A percentile compares a stretch with the other conserved stretches of the same genome.
Evolutionary conservation across 208 protist species (phyloP).

Genomic region (Wallacemonas collosoma): DNA sequence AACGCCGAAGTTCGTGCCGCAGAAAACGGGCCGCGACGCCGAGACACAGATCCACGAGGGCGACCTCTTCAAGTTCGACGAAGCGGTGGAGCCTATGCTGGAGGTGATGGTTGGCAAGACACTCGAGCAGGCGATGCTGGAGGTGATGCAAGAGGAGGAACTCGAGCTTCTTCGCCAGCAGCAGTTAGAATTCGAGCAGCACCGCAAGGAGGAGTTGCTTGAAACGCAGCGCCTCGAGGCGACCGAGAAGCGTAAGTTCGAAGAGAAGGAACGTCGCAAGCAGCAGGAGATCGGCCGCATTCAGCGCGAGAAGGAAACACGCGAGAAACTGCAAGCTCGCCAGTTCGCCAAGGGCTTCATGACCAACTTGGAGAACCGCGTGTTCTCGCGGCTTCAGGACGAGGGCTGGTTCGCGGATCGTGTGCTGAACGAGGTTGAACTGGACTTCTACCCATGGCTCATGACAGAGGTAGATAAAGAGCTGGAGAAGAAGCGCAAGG

Average conservation of each 20-base stretch:
- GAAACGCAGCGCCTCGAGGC: conserved; percentile 95
- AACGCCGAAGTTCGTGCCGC: conserved; percentile 94
- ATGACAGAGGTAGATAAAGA: conserved; percentile 80
- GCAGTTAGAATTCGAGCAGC: conserved; percentile 95
- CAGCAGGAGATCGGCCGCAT: conserved; percentile 93
- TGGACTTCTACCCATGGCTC: conserved; percentile 95
- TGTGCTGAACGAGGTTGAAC: conserved; percentile 93
- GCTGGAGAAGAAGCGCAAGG: conserved; percentile 84
- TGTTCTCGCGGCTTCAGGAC: conserved; percentile 92
- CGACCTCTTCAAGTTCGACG: conserved; percentile 98
- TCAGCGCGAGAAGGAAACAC: conserved; percentile 85
- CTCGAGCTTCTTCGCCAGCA: conserved; percentile 92
- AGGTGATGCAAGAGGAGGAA: conserved; percentile 98
- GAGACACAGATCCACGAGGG: conserved; percentile 96
- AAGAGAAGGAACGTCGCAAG: conserved; percentile 96
- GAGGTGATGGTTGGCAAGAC: conserved; percentile 98
- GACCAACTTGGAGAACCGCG: conserved; percentile 88
- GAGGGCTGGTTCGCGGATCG: conserved; percentile 96
- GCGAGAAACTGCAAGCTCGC: conserved; percentile 93
- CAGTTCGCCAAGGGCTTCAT: conserved; percentile 95
- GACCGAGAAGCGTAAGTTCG: conserved; percentile 93
- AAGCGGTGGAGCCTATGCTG: conserved; percentile 96
- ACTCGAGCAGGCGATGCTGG: conserved; percentile 97
- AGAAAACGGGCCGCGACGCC: conserved; percentile 94
- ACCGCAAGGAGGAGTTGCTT: conserved; percentile 95